These are phyloP conservation scores for Boletellus ananas DNA, from an alignment of 768 basidiomycete genomes.

Conservation along the genomic window DNA sequence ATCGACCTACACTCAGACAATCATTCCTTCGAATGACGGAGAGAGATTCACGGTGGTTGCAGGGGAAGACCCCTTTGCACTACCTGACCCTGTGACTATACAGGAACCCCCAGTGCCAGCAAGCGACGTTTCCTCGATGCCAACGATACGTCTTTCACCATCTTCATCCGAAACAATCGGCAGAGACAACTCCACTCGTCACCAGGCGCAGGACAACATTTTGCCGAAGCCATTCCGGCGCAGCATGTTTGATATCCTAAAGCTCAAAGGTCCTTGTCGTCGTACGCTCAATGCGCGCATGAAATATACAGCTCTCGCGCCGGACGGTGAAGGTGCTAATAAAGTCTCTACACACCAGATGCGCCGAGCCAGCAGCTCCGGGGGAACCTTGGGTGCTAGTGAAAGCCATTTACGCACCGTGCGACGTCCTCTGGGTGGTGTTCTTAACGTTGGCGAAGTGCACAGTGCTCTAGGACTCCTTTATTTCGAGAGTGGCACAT, in stretches of 20 bases:
- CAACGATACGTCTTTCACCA: conserved; percentile 4
- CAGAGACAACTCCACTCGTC: not conserved
- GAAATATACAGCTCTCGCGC: not conserved
- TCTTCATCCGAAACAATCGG: not conserved
- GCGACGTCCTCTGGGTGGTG: conserved; percentile 2
- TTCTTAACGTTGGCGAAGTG: not conserved
- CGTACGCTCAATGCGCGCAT: not conserved
- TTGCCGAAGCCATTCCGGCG: conserved; percentile 17
- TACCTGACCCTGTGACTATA: not conserved
- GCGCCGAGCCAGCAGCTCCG: conserved; percentile 1
- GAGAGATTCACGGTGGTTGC: conserved; percentile 22
- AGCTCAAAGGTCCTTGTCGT: conserved; percentile 7
- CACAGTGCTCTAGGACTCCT: not conserved
- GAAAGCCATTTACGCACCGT: not conserved
- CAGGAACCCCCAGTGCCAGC: not conserved
- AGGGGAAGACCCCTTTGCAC: conserved; percentile 17
- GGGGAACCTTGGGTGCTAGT: not conserved
- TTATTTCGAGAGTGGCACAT: not conserved
- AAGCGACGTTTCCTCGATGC: not conserved
- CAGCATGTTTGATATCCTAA: conserved; percentile 23
- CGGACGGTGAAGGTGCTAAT: not conserved
- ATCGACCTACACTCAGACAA: conserved; percentile 8
- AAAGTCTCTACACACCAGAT: not conserved
- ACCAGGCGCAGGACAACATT: not conserved
- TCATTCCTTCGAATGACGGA: conserved; percentile 22